Base-by-base conservation (phyloP, 805 yeast genomes). In the Barnettozyma wickerhamii region DNA sequence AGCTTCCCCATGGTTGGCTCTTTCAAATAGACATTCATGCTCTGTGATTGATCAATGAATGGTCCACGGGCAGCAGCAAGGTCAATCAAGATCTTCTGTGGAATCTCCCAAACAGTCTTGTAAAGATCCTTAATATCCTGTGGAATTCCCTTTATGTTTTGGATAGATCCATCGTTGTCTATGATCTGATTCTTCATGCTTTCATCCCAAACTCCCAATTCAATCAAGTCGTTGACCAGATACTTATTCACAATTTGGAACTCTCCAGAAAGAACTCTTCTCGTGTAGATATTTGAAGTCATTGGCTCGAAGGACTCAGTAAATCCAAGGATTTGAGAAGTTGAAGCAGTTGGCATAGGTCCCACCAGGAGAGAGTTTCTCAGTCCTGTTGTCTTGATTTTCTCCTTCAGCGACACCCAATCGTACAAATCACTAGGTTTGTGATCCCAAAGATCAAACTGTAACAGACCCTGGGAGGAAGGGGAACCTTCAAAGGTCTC, bases 331-430 rank as follows among this genome's bases (percentile, higher is more conserved):
- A 91, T 91, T 69, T 90, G 97, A 3, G 99, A 93, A 0, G 99
- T 93, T 1, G 98, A 89, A 1, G 99, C 98, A 10, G 98, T 91
- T 28, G 99, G 99, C 99, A 91, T 91, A 38, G 96, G 95, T 3
- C 95, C 97, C 26, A 90, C 86, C 15, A 90, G 63, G 44, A 91
- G 66, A 4, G 98, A 91, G 68, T 91, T 91, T 57, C 98, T 72
- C 36, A 91, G 54, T 35, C 99, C 99, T 57, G 77, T 64, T 46
- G 65, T 59, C 40, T 64, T 64, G 43, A 93, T 71, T 29, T 76
- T 66, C 12, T 64, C 66, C 64, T 84, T 89, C 51, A 89, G 60
- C 4, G 60, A 47, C 47, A 77, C 85, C 98, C 98, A 91, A 55
- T 91, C 95, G 77, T 89, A 90, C 47, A 87, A 69, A 26, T 72